Conservation (phyloP, 2,329 filamentous ascomycete species). For the Trichoderma breve region DNA sequence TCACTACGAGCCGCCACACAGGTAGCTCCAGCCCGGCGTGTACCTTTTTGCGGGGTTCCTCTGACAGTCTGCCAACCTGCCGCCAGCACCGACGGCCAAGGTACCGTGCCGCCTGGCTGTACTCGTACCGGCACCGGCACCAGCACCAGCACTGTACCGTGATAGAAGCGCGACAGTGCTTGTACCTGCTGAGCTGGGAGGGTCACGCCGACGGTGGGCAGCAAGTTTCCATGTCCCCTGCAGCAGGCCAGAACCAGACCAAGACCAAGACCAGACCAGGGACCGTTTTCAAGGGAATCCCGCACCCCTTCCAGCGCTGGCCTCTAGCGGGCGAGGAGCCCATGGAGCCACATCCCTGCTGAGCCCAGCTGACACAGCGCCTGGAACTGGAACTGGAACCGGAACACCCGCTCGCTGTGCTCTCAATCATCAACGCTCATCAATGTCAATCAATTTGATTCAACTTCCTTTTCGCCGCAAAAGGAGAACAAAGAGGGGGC, state of each 20-base stretch:
- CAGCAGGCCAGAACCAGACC: neutral
- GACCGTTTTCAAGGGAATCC: neutral
- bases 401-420: neutral
- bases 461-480: neutral
- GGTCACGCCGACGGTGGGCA: conserved; percentile 15
- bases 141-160: no score
- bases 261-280: neutral
- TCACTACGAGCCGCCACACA: neutral
- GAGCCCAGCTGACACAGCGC: conserved; percentile 20
- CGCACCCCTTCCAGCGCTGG: neutral
- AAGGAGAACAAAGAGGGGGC: neutral
- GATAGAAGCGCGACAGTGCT: no score
- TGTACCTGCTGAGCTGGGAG: neutral
- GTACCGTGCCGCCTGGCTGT: neutral
- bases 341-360: conserved; percentile 11
- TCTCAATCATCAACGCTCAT: no score
- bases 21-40: neutral
- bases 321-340: neutral
- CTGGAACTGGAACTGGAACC: conserved; percentile 17
- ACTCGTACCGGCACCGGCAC: no score
- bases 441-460: no score
- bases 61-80: neutral
- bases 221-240: conserved; percentile 7
- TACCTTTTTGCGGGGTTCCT: neutral
- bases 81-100: neutral